A percentile compares a stretch with the other conserved stretches of the same genome.
These are phyloP conservation scores for Ophiocordyceps sinensis DNA, from an alignment of 2,329 filamentous ascomycete species.

Conservation along the genomic window DNA sequence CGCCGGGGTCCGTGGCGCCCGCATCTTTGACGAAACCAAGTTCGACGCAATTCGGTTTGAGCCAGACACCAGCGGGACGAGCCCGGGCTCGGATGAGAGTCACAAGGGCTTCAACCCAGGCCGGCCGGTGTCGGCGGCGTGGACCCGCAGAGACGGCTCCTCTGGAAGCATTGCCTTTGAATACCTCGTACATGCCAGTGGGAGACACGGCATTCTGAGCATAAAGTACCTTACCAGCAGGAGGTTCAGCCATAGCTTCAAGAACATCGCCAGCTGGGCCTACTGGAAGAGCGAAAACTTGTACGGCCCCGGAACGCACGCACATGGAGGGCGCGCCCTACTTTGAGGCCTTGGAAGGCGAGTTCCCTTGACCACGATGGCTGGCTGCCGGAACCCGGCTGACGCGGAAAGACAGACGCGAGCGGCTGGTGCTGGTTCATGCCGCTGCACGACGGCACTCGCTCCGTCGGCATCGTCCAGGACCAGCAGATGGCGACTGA, in stretches of 20 bases:
- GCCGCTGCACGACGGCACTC: conserved; percentile 30
- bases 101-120: conserved; percentile 7
- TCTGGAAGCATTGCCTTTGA: conserved; percentile 27
- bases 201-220: conserved; percentile 26
- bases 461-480: conserved; percentile 27
- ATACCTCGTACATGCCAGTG: conserved; percentile 34
- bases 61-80: background rate
- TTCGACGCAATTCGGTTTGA: conserved; percentile 18
- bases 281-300: conserved; percentile 25
- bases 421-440: conserved; percentile 37
- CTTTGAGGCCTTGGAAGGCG: conserved; percentile 26
- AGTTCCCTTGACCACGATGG: too few relatives aligned
- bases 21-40: conserved; percentile 24
- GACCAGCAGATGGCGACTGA: conserved; percentile 20
- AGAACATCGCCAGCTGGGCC: conserved; percentile 34
- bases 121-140: conserved; percentile 21
- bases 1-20: conserved; percentile 22
- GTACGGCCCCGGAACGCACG: conserved; percentile 21
- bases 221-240: conserved; percentile 35
- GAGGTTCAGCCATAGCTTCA: conserved; percentile 28
- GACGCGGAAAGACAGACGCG: conserved; percentile 22
- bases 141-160: conserved; percentile 16
- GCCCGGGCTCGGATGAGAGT: background rate
- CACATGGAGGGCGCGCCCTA: conserved; percentile 20
- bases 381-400: background rate